phyloP scores from a whole-genome alignment of 129 eudicot species.

The Chrysanthemum lavandulifolium region DNA sequence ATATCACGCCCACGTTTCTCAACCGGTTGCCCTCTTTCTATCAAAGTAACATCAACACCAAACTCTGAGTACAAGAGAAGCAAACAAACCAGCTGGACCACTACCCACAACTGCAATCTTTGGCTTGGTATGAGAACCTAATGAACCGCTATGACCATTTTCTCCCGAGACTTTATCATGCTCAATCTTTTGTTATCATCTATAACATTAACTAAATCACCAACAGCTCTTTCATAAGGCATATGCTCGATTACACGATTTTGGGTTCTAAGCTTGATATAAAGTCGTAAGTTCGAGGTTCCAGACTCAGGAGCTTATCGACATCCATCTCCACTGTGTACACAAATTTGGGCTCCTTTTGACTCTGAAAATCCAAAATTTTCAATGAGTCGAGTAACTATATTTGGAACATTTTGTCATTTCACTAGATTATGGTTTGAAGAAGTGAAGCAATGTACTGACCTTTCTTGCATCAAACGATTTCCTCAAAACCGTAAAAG shows the following conservation, averaged over 20 bases:
- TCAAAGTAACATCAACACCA: constrained; percentile 88
- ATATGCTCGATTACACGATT: constrained; percentile 54
- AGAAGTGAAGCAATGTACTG: constrained; percentile 10
- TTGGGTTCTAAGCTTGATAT: constrained; percentile 72
- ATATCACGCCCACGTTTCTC: constrained; percentile 97
- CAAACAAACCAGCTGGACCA: constrained; percentile 98
- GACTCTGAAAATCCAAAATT: constrained; percentile 36
- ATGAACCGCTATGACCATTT: constrained; percentile 28
- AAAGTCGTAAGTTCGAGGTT: constrained; percentile 80
- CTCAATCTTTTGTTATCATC: constrained; percentile 35
- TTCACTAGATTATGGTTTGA: neutral
- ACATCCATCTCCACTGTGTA: constrained; percentile 94
- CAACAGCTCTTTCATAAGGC: constrained; percentile 39
- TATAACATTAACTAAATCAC: constrained; percentile 56
- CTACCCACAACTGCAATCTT: constrained; percentile 90
- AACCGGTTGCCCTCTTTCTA: constrained; percentile 97
- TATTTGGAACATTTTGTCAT: constrained; percentile 13
- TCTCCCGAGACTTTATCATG: constrained; percentile 29
- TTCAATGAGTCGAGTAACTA: neutral
- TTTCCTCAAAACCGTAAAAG: constrained; percentile 74
- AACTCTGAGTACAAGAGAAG: constrained; percentile 91
- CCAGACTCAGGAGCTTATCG: constrained; percentile 53
- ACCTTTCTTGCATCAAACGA: constrained; percentile 99
- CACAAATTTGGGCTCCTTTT: constrained; percentile 81
- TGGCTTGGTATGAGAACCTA: constrained; percentile 44